phyloP scores from a whole-genome alignment of 1,284 basidiomycete species.

The Microbotryomycetes sp. region DNA sequence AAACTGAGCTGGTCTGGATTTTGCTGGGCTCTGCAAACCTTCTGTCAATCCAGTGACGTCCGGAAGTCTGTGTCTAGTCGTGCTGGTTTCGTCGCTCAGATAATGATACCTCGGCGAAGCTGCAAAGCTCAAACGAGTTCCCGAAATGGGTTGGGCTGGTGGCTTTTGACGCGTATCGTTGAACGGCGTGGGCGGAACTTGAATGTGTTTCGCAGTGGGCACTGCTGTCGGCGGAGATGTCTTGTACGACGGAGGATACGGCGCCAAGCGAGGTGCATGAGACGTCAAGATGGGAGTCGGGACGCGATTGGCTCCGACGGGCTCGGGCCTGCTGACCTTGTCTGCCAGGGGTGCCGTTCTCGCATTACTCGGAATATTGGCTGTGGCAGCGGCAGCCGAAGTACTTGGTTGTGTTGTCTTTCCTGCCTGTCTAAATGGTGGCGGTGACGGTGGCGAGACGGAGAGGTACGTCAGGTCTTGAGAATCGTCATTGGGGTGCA shows the following conservation, averaged over 20 bases:
- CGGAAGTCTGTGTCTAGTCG: constrained; percentile 24
- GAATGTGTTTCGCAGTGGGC: neutral
- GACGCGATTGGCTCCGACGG: neutral
- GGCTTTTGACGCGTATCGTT: neutral
- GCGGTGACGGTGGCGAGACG: neutral
- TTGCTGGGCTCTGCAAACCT: constrained; percentile 20
- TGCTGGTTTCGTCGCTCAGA: neutral
- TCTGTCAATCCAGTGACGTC: constrained; percentile 35
- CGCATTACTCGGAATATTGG: too few species aligned
- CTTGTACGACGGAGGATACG: neutral
- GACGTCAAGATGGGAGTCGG: neutral
- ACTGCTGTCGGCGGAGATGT: neutral
- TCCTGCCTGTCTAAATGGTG: neutral
- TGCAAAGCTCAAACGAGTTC: neutral
- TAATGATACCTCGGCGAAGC: neutral
- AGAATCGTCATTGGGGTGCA: neutral
- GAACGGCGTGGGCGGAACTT: neutral
- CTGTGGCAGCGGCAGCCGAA: neutral
- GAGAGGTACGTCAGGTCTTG: constrained; percentile 23
- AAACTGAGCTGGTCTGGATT: neutral
- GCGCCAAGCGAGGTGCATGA: neutral
- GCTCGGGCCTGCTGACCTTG: neutral
- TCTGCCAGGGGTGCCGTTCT: neutral
- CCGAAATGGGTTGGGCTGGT: neutral
- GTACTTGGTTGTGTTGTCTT: neutral